Base-by-base conservation (phyloP, 2,329 filamentous ascomycete genomes). In the Diaporthe capsici region DNA sequence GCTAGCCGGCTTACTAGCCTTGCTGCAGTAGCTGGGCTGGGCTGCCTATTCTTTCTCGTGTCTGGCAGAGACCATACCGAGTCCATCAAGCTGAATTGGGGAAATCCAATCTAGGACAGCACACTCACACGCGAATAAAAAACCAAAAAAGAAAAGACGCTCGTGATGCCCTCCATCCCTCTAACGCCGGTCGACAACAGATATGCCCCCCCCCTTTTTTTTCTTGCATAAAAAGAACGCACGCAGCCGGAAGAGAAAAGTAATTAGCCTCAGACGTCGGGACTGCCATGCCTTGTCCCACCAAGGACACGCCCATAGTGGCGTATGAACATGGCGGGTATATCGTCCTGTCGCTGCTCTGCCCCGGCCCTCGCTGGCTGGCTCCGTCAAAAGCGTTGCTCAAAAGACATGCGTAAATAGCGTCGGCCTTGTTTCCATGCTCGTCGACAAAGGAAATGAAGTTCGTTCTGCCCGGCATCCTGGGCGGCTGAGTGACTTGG, bases 361-460 rank as follows among this genome's bases (percentile, higher is more conserved):
- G 65, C 8, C 47, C 57, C 57, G 34, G 5, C 39, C 63, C 53
- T n/a, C 57, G 39, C 34, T 60, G 34, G 4, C 53, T 37, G 28
- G 9, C 58, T 22, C n/a, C n/a, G 20, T 44, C 65, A 34, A 25
- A 42, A 25, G 44, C 73, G 25, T 55, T 63, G 57, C 55, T 71
- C 65, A 55, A 53, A 53, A 60, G 58, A 60, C 63, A 71, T 28
- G 22, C 57, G 37, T 60, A 25, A 68, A 44, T 25, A 37, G 12
- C 60, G 15, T 47, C 34, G 3, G 31, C 37, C 53, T 49, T 37
- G n/a, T 37, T 70, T 72, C 68, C 58, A 75, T 70, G 75, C 61
- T 61, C 60, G 25, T 72, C 47, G 51, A 76, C 75, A 76, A 75
- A 75, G 42, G 73, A 72, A 76, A 76, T 75, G 60, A 44, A 47